Evolutionary conservation across 345 rosid species (phyloP), one percentile per base, ranked within the genome.

Genomic region (Camelina laxa): DNA sequence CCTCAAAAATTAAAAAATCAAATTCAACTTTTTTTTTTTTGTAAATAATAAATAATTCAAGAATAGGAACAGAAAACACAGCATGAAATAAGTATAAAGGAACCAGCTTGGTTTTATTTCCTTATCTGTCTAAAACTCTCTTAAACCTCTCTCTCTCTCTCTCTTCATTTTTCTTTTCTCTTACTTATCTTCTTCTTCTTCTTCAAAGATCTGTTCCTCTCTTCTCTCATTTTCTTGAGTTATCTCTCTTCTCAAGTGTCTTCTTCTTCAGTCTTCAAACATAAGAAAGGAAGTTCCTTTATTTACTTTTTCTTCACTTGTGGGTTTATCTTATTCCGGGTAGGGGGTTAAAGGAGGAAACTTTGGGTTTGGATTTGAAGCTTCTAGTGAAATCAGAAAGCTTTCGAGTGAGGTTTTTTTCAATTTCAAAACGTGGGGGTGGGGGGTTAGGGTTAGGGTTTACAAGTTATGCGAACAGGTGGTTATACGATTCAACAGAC

Each of bases 381-480:
- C 14, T 63, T 42, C 31, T 9, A 53, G 74, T 66, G 51, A 60
- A 35, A 53, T 14, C 36, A 76, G 44, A 72, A 27, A 60, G 74
- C 69, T 72, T 53, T 66, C 27, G 4, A 16, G 19, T 51, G 80
- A 48, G 77, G 68, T 12, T 22, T 70, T 42, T 33, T 53, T 16
- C 48, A 62, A 30, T 44, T 62, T 63, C 70, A 69, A 69, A 67
- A 50, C 24, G 24, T 53, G 65, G 80, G 80, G 80, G 75, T 39
- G 75, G 82, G 82, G 79, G 82, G 87, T 90, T 86, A 81, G 89
- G 91, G 88, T 67, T 79, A 74, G 82, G 87, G 85, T 83, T 78
- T 73, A 73, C 83, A 85, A 91, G 93, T 89, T 81, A 93, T 93
- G 98, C 97, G 98, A 83, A 85, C 97, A 85, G 96, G 97, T 83